A percentile compares a stretch with the other conserved stretches of the same genome.
These are phyloP conservation scores for Rhynchosporium graminicola DNA, from an alignment of 2,329 filamentous ascomycete species.

Conservation along the genomic window DNA sequence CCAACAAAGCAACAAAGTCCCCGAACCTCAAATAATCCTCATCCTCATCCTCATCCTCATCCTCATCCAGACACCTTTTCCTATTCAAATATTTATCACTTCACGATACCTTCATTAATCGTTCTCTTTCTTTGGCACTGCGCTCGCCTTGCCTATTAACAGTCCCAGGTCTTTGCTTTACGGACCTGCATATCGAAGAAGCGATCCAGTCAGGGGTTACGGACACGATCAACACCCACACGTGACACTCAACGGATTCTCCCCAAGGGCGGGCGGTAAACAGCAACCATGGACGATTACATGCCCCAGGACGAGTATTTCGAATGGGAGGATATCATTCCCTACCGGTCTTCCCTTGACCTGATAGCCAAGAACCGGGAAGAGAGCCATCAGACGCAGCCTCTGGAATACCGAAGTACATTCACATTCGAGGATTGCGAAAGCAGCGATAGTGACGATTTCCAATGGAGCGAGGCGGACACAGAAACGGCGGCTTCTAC, in stretches of 20 bases:
- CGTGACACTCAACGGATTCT: conserved; percentile 15
- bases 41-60: background rate
- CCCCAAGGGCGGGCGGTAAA: background rate
- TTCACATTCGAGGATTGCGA: conserved; percentile 8
- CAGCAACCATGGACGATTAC: conserved; percentile 18
- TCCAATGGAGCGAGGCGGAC: conserved; percentile 7
- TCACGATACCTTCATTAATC: background rate
- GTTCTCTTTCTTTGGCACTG: conserved; percentile 3
- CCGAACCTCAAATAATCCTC: background rate
- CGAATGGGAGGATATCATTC: conserved; percentile 30
- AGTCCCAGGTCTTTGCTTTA: conserved; percentile 5
- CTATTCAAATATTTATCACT: background rate
- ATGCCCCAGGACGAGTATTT: conserved; percentile 30
- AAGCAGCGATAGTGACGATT: conserved; percentile 5
- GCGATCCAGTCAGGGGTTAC: background rate
- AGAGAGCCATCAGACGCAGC: conserved; percentile 3
- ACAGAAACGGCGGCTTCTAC: background rate
- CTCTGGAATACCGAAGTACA: conserved; percentile 2
- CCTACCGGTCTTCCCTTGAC: conserved; percentile 1
- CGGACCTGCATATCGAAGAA: background rate
- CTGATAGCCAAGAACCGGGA: conserved; percentile 2
- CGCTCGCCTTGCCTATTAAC: background rate
- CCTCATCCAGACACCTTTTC: background rate
- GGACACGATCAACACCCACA: background rate
- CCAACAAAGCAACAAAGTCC: conserved; percentile 1